A percentile compares a stretch with the other conserved stretches of the same genome.
Conservation (phyloP, 306 rosid genomes). For the Cucumis cinereus region DNA sequence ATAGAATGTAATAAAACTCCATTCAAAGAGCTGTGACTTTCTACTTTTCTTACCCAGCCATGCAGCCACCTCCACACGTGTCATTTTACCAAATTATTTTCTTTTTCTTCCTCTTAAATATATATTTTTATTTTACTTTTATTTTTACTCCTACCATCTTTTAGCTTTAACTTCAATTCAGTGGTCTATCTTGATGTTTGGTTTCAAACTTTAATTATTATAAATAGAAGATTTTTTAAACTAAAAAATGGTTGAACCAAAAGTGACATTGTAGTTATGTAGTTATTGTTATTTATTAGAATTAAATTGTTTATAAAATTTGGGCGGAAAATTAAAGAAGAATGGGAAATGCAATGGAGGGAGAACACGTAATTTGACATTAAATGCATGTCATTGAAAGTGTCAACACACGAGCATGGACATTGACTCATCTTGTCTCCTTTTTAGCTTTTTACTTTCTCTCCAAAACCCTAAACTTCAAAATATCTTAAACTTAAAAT, state of each 20-base stretch:
- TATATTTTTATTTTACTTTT: too few species aligned
- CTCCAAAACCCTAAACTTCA: not conserved
- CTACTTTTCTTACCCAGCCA: not conserved
- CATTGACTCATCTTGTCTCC: too few species aligned
- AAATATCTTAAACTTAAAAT: too few species aligned
- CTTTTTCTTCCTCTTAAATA: not conserved
- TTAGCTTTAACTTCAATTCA: not conserved
- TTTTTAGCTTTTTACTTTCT: not conserved
- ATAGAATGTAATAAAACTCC: not conserved
- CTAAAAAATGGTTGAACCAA: too few species aligned
- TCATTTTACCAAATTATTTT: not conserved
- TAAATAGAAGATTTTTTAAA: too few species aligned
- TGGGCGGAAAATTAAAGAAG: too few species aligned
- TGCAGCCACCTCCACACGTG: not conserved
- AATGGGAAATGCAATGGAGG: not conserved
- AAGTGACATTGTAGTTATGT: too few species aligned
- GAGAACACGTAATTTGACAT: not conserved
- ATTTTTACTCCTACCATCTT: too few species aligned
- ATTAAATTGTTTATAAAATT: too few species aligned
- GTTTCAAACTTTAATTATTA: too few species aligned
- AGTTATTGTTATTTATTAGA: too few species aligned
- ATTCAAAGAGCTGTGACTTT: not conserved
- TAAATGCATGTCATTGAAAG: not conserved
- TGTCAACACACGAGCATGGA: slow-evolving; percentile 1
- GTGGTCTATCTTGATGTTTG: too few species aligned